phyloP scores from a whole-genome alignment of 441 rosid genomes.

The Pelargonium myrrhifolium region DNA sequence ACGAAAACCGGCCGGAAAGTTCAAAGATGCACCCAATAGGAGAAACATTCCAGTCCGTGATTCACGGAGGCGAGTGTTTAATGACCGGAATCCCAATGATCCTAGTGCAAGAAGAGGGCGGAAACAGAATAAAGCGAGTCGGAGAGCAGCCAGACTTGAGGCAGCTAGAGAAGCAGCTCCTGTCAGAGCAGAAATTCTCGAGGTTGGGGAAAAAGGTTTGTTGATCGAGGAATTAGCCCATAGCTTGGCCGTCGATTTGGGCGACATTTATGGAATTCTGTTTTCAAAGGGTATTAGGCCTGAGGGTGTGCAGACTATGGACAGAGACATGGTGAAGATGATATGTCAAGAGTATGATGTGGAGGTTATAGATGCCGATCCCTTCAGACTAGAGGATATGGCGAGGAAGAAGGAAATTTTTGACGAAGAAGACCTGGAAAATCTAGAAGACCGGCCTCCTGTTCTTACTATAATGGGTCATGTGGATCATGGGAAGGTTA shows the following conservation, averaged over 20 bases:
- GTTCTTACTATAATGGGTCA: conserved; percentile 99
- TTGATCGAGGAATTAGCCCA: conserved; percentile 76
- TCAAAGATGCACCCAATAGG: conserved; percentile 60
- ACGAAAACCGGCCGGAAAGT: conserved; percentile 67
- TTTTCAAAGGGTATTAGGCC: conserved; percentile 90
- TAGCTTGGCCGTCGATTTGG: conserved; percentile 69
- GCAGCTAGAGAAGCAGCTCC: conserved; percentile 97
- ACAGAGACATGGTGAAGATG: conserved; percentile 93
- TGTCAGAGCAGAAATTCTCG: conserved; percentile 84
- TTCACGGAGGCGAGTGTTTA: conserved; percentile 49
- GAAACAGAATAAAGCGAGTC: conserved; percentile 93
- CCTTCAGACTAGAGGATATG: conserved; percentile 77
- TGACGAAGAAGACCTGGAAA: conserved; percentile 85
- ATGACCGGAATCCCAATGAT: conserved; percentile 54
- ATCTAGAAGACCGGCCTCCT: conserved; percentile 86
- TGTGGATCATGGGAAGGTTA: conserved; percentile 97
- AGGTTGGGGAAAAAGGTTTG: conserved; percentile 88
- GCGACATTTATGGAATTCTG: conserved; percentile 79
- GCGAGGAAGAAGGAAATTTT: conserved; percentile 74
- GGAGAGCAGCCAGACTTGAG: conserved; percentile 85
- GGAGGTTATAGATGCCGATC: conserved; percentile 74
- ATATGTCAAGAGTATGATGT: conserved; percentile 76
- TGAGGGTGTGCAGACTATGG: conserved; percentile 93
- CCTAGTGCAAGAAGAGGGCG: conserved; percentile 74
- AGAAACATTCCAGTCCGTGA: conserved; percentile 52